Evolutionary conservation across 768 basidiomycete species (phyloP).

Genomic region (Agrocybe chaxingu): DNA sequence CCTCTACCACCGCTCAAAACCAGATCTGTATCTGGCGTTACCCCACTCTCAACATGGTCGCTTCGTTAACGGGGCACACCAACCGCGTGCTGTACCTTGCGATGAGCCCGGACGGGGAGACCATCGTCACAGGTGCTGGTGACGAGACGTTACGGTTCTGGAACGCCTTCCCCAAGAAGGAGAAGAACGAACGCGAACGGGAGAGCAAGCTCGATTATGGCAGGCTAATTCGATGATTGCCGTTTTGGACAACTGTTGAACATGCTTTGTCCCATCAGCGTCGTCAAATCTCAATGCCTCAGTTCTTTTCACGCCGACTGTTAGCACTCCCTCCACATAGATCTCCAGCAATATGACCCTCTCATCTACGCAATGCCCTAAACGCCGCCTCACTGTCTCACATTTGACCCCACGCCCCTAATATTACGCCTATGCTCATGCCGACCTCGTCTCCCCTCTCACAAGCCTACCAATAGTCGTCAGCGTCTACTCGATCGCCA

Average conservation of each 20-base stretch:
- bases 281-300: too few species aligned
- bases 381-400: too few species aligned
- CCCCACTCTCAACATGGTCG: slow-evolving; percentile 91
- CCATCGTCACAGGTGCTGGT: slow-evolving; percentile 96
- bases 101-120: slow-evolving; percentile 96
- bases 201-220: slow-evolving; percentile 51
- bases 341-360: neutral
- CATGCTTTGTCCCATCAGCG: too few species aligned
- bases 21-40: slow-evolving; percentile 97
- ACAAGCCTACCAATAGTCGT: neutral
- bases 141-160: slow-evolving; percentile 97
- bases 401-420: too few species aligned
- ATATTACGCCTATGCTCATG: neutral
- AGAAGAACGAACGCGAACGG: slow-evolving; percentile 34
- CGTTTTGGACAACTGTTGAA: too few species aligned
- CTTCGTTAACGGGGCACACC: slow-evolving; percentile 90
- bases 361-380: neutral
- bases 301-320: neutral
- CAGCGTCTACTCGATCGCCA: neutral
- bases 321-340: neutral
- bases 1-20: slow-evolving; percentile 89
- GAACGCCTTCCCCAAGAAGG: slow-evolving; percentile 91
- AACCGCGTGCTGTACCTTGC: slow-evolving; percentile 96
- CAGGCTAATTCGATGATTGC: slow-evolving; percentile 45
- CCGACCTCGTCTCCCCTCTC: neutral